Base-by-base conservation (phyloP, 768 basidiomycete genomes). In the Psilocybe tampanensis region DNA sequence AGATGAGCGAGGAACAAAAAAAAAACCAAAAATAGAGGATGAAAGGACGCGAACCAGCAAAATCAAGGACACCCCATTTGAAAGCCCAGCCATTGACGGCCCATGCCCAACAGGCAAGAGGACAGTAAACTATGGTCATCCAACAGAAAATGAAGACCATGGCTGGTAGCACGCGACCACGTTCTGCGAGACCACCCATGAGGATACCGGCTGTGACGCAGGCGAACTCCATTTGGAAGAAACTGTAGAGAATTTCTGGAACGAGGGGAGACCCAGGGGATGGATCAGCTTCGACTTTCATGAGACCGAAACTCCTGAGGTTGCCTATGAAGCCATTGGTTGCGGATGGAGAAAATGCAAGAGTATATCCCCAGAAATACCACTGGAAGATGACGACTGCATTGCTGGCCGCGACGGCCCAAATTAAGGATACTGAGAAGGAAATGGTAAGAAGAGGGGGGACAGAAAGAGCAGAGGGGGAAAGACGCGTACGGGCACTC, bases 151-250 rank as follows among this genome's bases (percentile, higher is more conserved):
- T 81, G 67, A 95, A 85, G 19, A 92, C 76, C 80, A 94, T 86
- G 9, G 88, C 84, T 0, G 93, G 94, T 5, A 92, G 76, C 33
- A 95, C 83, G 45, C 92, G 83, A 1, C 92, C 91, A 54, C 94
- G 89, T 72, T 95, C 94, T 5, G 94, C 94, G 48, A 92, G 81
- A 8, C 90, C 88, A 43, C 89, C 89, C 80, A 90, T 77, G 23
- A 92, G 69, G 48, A 92, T 91, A 12, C 77, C 86, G 15, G 88
- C 86, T 1, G 91, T 93, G 17, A 94, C 90, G 54, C 87, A 89
- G 19, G 86, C 89, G 67, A 91, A 93, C 72, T 90, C 89, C 87
- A 90, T 88, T 68, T 92, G 90, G 76, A 90, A 94, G 72, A 94
- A 88, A 63, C 84, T 85, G 76, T 91, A 95, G 26, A 95, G 78